These are phyloP conservation scores for Phytophthora kernoviae DNA, from an alignment of 352 stramenopile genomes.

Conservation along the genomic window DNA sequence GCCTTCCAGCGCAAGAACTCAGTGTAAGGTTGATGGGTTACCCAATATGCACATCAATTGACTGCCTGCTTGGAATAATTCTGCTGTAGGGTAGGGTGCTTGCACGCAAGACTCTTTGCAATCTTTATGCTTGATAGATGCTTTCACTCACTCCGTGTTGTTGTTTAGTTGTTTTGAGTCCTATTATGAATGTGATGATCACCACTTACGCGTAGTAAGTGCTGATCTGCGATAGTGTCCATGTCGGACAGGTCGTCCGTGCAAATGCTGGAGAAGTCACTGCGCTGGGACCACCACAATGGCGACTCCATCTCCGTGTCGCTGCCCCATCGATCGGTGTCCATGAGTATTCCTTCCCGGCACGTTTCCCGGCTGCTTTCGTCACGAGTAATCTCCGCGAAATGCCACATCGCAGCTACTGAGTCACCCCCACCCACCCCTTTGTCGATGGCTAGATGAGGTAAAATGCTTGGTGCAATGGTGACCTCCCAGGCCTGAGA, in stretches of 20 bases:
- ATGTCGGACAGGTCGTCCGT: constrained; percentile 66
- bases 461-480: constrained; percentile 38
- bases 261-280: constrained; percentile 51
- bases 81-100: not conserved
- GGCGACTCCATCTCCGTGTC: constrained; percentile 37
- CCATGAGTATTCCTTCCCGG: constrained; percentile 12
- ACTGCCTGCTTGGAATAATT: constrained; percentile 6
- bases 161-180: not conserved
- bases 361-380: not conserved
- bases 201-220: constrained; percentile 30
- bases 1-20: constrained; percentile 60
- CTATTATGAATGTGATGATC: not conserved
- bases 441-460: constrained; percentile 17
- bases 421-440: not conserved
- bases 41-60: constrained; percentile 23
- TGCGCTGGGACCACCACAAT: constrained; percentile 41
- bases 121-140: constrained; percentile 15
- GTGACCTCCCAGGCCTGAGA: constrained; percentile 42
- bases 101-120: not conserved
- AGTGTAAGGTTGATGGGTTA: constrained; percentile 38
- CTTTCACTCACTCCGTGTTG: constrained; percentile 5
- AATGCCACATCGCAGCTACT: constrained; percentile 1
- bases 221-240: constrained; percentile 55
- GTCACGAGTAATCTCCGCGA: constrained; percentile 3
- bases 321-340: constrained; percentile 12